Percentiles rank a stretch among this genome's conserved stretches.
Conservation (phyloP, 148 eudicot species). For the Polygonum maritimum region DNA sequence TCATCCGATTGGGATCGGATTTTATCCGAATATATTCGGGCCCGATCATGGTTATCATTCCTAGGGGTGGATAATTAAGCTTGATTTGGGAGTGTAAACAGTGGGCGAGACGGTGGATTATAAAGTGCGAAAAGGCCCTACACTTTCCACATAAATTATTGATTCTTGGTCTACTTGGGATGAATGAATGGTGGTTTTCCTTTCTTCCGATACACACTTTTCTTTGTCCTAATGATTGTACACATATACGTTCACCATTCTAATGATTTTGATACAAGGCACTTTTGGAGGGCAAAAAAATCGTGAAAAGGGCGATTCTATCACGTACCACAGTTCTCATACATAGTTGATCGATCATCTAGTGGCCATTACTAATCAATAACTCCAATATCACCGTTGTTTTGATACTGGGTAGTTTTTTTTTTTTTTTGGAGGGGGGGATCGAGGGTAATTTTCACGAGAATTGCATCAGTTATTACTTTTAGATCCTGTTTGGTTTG, state of each 20-base stretch:
- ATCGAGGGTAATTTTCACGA: too few relatives aligned
- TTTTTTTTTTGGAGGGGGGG: too few relatives aligned
- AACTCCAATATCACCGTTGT: too few relatives aligned
- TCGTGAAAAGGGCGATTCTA: background rate
- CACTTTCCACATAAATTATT: background rate
- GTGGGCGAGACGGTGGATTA: background rate
- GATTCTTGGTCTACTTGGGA: background rate
- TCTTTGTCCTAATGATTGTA: background rate
- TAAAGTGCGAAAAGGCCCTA: background rate
- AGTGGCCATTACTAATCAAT: too few relatives aligned
- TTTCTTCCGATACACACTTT: background rate
- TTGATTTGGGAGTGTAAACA: background rate
- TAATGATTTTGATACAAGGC: background rate
- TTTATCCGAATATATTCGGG: too few relatives aligned
- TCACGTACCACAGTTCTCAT: too few relatives aligned
- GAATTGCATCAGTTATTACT: too few relatives aligned
- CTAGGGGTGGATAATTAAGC: background rate
- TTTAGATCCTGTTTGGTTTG: too few relatives aligned
- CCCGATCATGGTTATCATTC: too few relatives aligned
- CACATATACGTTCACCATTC: background rate
- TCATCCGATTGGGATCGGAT: too few relatives aligned
- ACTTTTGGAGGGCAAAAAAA: background rate
- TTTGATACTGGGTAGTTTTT: too few relatives aligned
- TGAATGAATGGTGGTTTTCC: background rate
- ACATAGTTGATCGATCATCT: too few relatives aligned